phyloP scores from a whole-genome alignment of 2,329 filamentous ascomycete genomes.

The Colletotrichum cordylinicola region DNA sequence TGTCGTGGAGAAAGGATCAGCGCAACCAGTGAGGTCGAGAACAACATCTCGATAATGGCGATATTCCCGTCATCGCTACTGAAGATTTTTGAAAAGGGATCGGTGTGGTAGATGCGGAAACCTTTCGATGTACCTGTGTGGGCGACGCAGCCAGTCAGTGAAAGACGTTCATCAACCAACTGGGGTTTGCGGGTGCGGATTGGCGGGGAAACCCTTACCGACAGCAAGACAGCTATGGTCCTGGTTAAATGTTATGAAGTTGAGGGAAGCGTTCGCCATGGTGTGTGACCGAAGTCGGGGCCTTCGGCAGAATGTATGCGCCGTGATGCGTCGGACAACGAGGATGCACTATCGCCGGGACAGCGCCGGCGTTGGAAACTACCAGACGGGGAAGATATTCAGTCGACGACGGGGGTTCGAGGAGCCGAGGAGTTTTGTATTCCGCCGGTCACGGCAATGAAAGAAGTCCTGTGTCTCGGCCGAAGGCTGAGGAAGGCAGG shows the following conservation, averaged over 20 bases:
- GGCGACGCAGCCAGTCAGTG: neutral
- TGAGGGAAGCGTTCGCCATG: slow-evolving; percentile 79
- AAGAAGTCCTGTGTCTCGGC: neutral
- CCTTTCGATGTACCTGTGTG: slow-evolving; percentile 83
- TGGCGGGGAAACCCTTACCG: slow-evolving; percentile 59
- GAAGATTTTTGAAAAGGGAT: slow-evolving; percentile 94
- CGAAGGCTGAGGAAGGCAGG: neutral
- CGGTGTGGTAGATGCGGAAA: slow-evolving; percentile 95
- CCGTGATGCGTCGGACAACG: neutral
- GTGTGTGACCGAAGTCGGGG: neutral
- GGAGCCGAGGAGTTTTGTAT: neutral
- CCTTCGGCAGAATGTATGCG: neutral
- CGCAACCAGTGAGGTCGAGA: slow-evolving; percentile 95
- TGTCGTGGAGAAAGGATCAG: slow-evolving; percentile 90
- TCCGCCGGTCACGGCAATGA: neutral
- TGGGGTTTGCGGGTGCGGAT: neutral
- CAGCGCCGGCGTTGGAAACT: neutral
- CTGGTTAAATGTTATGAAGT: slow-evolving; percentile 99
- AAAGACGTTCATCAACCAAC: neutral
- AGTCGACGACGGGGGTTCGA: neutral
- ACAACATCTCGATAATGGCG: slow-evolving; percentile 97
- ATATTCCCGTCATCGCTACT: slow-evolving; percentile 95
- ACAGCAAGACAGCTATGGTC: slow-evolving; percentile 97
- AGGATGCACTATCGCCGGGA: neutral
- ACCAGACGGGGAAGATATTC: neutral